phyloP scores from a whole-genome alignment of 768 basidiomycete genomes.

The Leccinum variicolor region DNA sequence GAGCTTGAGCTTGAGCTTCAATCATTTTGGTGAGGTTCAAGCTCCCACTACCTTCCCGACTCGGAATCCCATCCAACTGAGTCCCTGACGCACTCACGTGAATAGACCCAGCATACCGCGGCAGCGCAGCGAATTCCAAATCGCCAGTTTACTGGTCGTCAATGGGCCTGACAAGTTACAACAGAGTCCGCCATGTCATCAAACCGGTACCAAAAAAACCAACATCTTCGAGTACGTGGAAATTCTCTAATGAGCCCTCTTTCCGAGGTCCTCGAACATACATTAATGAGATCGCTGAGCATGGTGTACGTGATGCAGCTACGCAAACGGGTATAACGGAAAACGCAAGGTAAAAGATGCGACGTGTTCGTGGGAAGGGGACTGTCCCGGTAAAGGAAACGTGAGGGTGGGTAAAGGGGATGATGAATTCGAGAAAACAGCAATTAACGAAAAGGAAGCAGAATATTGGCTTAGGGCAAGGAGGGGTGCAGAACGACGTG shows the following conservation, averaged over 20 bases:
- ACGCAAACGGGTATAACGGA: conserved; percentile 30
- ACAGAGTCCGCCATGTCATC: background rate
- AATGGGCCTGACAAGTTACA: background rate
- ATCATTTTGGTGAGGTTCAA: background rate
- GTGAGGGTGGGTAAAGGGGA: conserved; percentile 10
- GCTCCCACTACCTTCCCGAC: background rate
- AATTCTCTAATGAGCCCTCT: conserved; percentile 14
- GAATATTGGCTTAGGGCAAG: conserved; percentile 7
- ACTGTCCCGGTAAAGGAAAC: conserved; percentile 16
- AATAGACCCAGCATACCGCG: background rate
- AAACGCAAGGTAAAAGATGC: conserved; percentile 6
- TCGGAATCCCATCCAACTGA: background rate
- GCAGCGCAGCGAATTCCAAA: background rate
- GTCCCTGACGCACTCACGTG: background rate
- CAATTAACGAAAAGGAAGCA: conserved; percentile 8
- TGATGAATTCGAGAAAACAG: conserved; percentile 8
- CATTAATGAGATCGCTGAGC: conserved; percentile 31
- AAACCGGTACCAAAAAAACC: background rate
- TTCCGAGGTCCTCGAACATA: conserved; percentile 17
- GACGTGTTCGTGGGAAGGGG: conserved; percentile 13
- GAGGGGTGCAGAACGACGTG: conserved; percentile 15
- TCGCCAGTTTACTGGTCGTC: background rate
- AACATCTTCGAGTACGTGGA: conserved; percentile 1
- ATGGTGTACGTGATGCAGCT: conserved; percentile 27
- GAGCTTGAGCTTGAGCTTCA: background rate